These are phyloP conservation scores for Luffa acutangula DNA, from an alignment of 306 rosid genomes.

Conservation along the genomic window DNA sequence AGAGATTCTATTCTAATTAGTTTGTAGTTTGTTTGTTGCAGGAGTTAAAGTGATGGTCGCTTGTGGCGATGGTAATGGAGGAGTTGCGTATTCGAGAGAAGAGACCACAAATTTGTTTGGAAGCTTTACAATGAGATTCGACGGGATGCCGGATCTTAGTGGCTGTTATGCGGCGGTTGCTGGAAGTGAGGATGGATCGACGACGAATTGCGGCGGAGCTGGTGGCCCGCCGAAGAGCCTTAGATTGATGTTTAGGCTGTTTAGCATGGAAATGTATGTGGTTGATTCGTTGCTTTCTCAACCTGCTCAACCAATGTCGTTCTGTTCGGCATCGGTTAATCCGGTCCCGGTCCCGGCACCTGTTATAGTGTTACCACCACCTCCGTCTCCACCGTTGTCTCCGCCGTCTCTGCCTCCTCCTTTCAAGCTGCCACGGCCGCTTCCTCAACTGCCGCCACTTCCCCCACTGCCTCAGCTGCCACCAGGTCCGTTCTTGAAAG, in stretches of 20 bases:
- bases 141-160: slow-evolving; percentile 62
- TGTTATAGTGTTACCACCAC: slow-evolving; percentile 11
- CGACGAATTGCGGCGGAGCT: slow-evolving; percentile 33
- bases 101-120: slow-evolving; percentile 79
- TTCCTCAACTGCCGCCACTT: slow-evolving; percentile 26
- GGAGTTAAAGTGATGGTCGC: slow-evolving; percentile 63
- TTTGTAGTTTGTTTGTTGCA: slow-evolving; percentile 5
- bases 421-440: slow-evolving; percentile 14
- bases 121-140: slow-evolving; percentile 46
- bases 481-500: slow-evolving; percentile 31
- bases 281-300: slow-evolving; percentile 73
- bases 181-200: slow-evolving; percentile 36
- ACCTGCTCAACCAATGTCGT: slow-evolving; percentile 65
- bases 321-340: slow-evolving; percentile 45
- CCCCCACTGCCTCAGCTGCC: slow-evolving; percentile 10
- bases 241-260: slow-evolving; percentile 58
- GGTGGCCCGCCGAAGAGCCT: slow-evolving; percentile 65
- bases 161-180: slow-evolving; percentile 48
- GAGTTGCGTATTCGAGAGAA: slow-evolving; percentile 53
- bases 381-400: slow-evolving; percentile 35
- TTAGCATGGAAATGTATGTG: slow-evolving; percentile 56
- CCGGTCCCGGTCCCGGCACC: slow-evolving; percentile 29
- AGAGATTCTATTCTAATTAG: not conserved
- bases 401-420: slow-evolving; percentile 37
- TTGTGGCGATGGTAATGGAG: slow-evolving; percentile 56